A percentile compares a stretch with the other conserved stretches of the same genome.
Conservation (phyloP, 2,329 filamentous ascomycete species). For the Aureobasidium sp. region DNA sequence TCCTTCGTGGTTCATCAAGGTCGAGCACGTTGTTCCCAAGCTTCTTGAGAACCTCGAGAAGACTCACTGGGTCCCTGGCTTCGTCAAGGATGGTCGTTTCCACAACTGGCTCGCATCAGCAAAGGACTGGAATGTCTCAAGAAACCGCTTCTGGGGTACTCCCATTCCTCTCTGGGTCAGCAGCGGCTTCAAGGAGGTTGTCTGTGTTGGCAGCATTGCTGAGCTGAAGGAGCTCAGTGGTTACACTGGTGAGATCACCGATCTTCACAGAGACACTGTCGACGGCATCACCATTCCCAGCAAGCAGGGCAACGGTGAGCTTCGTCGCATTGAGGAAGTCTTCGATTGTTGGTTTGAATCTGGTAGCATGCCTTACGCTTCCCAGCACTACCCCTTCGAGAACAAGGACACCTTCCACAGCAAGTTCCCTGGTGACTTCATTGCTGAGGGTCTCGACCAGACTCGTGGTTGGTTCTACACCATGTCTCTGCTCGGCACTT, state of each 20-base stretch:
- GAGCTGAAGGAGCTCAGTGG: constrained; percentile 82
- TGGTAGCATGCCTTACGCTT: constrained; percentile 90
- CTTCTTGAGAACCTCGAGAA: constrained; percentile 87
- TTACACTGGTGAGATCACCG: constrained; percentile 71
- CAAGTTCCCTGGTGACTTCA: constrained; percentile 86
- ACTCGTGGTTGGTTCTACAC: constrained; percentile 98
- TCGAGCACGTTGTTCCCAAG: constrained; percentile 70
- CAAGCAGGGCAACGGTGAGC: constrained; percentile 73
- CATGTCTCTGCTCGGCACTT: constrained; percentile 75
- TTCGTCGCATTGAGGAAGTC: constrained; percentile 76
- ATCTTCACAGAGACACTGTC: constrained; percentile 87
- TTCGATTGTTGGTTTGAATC: constrained; percentile 98
- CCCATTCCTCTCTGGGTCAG: constrained; percentile 88
- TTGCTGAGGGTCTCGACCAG: constrained; percentile 87
- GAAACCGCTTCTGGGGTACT: constrained; percentile 93
- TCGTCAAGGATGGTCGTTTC: constrained; percentile 87
- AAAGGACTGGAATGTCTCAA: constrained; percentile 89
- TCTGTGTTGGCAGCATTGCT: constrained; percentile 76
- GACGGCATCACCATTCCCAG: constrained; percentile 92
- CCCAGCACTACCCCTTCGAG: constrained; percentile 85
- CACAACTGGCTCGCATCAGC: constrained; percentile 86
- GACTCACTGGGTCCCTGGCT: constrained; percentile 84
- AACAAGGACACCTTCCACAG: constrained; percentile 69
- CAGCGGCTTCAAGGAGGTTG: constrained; percentile 75
- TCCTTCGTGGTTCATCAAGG: constrained; percentile 90